Evolutionary conservation across 345 rosid genomes (phyloP), one percentile per base, ranked within the genome.

Genomic region (Melaleuca alternifolia): DNA sequence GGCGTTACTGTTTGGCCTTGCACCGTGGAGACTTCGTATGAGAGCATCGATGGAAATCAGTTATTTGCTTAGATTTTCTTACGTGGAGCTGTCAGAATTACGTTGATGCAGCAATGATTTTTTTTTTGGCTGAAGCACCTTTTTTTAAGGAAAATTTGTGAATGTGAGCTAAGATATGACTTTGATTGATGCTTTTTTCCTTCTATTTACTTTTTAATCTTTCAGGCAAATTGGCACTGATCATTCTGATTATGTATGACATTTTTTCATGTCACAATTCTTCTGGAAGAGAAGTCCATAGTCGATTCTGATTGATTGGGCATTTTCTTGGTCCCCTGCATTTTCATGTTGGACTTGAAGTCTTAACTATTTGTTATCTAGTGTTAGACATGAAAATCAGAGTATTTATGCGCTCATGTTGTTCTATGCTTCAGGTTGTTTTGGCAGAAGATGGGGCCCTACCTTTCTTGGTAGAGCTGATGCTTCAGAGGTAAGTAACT

Each of bases 361-460:
- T 71, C 81, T 71, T 9, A 18, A 16, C 77, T 65, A 65, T 33
- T 65, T 65, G 11, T 65, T 65, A 65, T 44, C 33, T 23, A 65
- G 46, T 65, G 44, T 65, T 30, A 65, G 20, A 33, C 77, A 18
- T 18, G 26, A 18, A 37, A 44, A 71, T 71, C 81, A 71, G 26
- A 33, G 44, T 18, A 37, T 37, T 71, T 13, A 37, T 71, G 81
- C 33, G 48, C 48, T 71, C 48, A 71, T 10, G 81, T 71, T 85
- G 77, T 85, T 82, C 77, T 81, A 57, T 91, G 57, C 89, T 86
- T 86, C 93, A 98, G 99, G 96, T 94, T 98, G 99, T 93, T 94
- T 96, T 90, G 99, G 99, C 84, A 94, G 99, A 91, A 95, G 98
- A 86, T 92, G 94, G 89, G 99, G 99, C 90, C 99, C 99, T 61